Base-by-base conservation (phyloP, 139 green algal species). In the Monoraphidium neglectum region DNA sequence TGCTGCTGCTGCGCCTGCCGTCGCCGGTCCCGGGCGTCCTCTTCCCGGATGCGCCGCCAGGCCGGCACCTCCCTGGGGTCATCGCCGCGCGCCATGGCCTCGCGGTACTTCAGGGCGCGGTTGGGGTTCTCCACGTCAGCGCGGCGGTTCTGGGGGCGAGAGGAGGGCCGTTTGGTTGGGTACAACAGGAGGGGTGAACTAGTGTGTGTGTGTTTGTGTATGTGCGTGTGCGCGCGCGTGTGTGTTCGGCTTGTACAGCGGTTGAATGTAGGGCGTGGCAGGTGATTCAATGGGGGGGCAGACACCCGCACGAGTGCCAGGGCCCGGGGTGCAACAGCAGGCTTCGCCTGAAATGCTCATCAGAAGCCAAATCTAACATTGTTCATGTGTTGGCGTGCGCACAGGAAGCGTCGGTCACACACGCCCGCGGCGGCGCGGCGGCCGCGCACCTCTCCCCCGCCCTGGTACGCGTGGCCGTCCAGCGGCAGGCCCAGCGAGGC, bases 401-500 rank as follows among this genome's bases (percentile, higher is more conserved):
- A 33, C 16, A 18, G 24, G 23, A 71, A 18, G 15, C 26, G 37
- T 24, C 36, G 23, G 2, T 33, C 68, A 16, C 8, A n/a, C 43
- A 0, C 23, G 30, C 68, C 46, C n/a, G 6, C n/a, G n/a, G n/a
- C n/a, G n/a, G n/a, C n/a, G n/a, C n/a, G n/a, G 38, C 57, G 66
- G 28, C 73, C 16, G n/a, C 82, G 0, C 64, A 87, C 82, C 74
- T 87, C 77, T 4, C 73, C 76, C 36, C 77, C 77, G 1, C 46
- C 61, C n/a, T n/a, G n/a, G 76, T 88, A 92, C 0, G 86, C 80
- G 24, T 80, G 62, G 2, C 83, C 82, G 40, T 68, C 36, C 18
- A 90, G 33, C 3, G 43, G 12, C 35, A 87, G 70, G 0, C 66
- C 57, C 56, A 89, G 54, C 0, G 82, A 70, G 16, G 56, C 90